These are phyloP conservation scores for Neurospora intermedia DNA, from an alignment of 495 filamentous ascomycete genomes.

Conservation along the genomic window DNA sequence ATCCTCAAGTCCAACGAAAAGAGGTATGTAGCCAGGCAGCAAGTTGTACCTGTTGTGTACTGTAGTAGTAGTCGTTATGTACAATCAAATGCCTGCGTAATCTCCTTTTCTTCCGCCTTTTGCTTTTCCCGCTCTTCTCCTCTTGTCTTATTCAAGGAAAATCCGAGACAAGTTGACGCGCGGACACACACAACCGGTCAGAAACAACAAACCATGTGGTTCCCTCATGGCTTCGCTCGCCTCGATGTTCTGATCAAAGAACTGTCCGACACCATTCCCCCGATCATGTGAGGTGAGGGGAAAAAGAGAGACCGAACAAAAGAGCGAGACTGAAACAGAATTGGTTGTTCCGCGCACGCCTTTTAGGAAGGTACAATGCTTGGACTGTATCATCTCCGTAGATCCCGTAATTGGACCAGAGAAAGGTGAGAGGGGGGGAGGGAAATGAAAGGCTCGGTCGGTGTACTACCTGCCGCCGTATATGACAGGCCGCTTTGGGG, in stretches of 20 bases:
- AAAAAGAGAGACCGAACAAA: neutral
- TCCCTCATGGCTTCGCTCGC: neutral
- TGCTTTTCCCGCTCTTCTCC: neutral
- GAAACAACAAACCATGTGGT: neutral
- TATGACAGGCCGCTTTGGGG: neutral
- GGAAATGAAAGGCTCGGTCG: neutral
- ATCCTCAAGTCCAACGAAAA: neutral
- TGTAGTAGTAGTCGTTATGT: neutral
- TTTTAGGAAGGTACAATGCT: neutral
- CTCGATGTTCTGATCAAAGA: neutral
- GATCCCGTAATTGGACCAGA: neutral
- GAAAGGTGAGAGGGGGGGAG: neutral
- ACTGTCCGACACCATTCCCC: neutral
- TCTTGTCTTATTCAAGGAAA: neutral
- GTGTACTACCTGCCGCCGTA: neutral
- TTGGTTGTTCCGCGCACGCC: neutral
- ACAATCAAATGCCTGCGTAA: neutral
- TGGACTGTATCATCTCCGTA: neutral
- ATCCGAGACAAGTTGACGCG: neutral
- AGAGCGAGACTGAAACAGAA: neutral
- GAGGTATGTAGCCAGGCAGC: too few species aligned
- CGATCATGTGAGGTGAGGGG: neutral
- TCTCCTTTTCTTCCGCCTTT: neutral
- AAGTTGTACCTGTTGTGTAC: neutral
- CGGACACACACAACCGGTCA: neutral